Base-by-base conservation (phyloP, 108 stramenopile species). In the Skeletonema potamos region DNA sequence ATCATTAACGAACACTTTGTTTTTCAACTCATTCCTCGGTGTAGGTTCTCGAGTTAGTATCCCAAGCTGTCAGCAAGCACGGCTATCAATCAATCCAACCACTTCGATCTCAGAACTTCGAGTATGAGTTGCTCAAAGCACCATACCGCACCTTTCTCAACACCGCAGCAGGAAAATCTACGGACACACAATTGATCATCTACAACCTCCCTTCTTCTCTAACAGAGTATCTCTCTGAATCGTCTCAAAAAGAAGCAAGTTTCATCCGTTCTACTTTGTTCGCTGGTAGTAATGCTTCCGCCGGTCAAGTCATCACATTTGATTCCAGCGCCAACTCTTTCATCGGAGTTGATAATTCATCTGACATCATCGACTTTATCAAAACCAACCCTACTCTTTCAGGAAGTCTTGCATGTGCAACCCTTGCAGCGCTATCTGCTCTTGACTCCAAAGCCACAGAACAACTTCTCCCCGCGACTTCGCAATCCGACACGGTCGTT, bases 71-170 rank as follows among this genome's bases (percentile, higher is more conserved):
- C n/a, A 17, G 32, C 5, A 66, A 77, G 59, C 68, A 67, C 32
- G 77, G 76, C 17, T 83, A 85, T 62, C 30, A 62, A 62, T 62
- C 72, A 54, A 87, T 96, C 34, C 29, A 55, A 24, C 87, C 91
- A 12, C 62, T 75, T 29, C 69, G 92, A 33, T 91, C 90, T 1
- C 87, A 87, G 58, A 54, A 77, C 22, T 78, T 96, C 36, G 74
- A 64, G 27, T 83, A 78, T 26, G 89, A 85, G 33, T 74, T 96
- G 15, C 58, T 85, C n/a, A 51, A 82, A 27, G 82, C 91, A 8
- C 94, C 92, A 0, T 83, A 86, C 70, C 84, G 94, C 39, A 84
- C 86, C 39, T 93, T 93, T 62, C 73, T 86, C 48, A 72, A 83
- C 58, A 51, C 66, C 29, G 59, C 72, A 57, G 20, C 51, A 28